These are phyloP conservation scores for Begonia loranthoides DNA, from an alignment of 306 rosid genomes.

Conservation along the genomic window DNA sequence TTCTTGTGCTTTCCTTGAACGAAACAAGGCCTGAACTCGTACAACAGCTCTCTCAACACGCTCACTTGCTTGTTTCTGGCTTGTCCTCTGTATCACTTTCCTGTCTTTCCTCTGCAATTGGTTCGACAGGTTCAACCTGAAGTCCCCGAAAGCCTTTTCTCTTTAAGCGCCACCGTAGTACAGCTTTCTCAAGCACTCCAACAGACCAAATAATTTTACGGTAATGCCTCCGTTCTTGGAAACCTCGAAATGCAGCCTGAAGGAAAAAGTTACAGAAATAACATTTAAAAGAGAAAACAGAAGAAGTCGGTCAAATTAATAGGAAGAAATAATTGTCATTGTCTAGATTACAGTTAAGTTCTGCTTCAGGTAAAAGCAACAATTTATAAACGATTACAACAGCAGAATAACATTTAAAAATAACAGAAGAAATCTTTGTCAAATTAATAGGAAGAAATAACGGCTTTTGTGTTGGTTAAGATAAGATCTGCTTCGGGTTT, in stretches of 20 bases:
- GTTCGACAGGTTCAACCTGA: constrained; percentile 29
- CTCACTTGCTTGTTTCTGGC: constrained; percentile 79
- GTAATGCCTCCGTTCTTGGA: constrained; percentile 66
- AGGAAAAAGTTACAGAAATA: not conserved
- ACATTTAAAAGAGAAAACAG: not conserved
- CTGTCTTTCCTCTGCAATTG: constrained; percentile 14
- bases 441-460: too few species aligned
- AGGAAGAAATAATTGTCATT: too few species aligned
- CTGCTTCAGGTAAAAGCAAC: too few species aligned
- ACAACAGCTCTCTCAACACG: constrained; percentile 68
- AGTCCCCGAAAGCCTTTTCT: constrained; percentile 87
- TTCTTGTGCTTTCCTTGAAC: constrained; percentile 80
- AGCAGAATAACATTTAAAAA: too few species aligned
- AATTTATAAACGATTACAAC: too few species aligned
- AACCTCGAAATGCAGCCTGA: constrained; percentile 90
- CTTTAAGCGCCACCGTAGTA: constrained; percentile 80
- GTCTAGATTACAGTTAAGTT: too few species aligned
- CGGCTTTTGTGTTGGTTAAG: too few species aligned
- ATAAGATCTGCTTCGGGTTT: too few species aligned
- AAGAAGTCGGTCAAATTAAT: not conserved
- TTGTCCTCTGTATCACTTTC: constrained; percentile 46
- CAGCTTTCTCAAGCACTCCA: constrained; percentile 75
- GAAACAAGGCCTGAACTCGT: constrained; percentile 83
- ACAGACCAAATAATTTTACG: constrained; percentile 62
- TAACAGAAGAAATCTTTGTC: too few species aligned